Evolutionary conservation across 2,329 filamentous ascomycete species (phyloP), one percentile per base, ranked within the genome.

Genomic region (Cytospora paraplurivora): DNA sequence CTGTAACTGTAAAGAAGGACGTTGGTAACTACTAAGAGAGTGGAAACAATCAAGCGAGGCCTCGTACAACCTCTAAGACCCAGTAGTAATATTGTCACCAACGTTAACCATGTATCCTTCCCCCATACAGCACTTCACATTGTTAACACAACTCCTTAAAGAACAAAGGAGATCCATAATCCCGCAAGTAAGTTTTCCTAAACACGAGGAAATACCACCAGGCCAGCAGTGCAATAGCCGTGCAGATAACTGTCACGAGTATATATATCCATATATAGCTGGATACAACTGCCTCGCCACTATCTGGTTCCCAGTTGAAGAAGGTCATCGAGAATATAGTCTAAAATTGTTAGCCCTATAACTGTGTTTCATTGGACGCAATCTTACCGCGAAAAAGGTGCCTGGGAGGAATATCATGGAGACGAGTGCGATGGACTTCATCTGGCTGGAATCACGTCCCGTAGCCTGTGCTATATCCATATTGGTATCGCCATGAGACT

Each of bases 371-470:
- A 15, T 15, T 27, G 7, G 35, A 19, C 38, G 17, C 21, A 12
- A 13, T 62, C 71, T 58, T 65, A 72, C 72, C 8, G 72, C 69
- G 4, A 72, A 65, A 53, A 74, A 73, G 1, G 72, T 74, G 0
- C 71, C 71, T 0, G 72, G 73, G 0, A 74, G 66, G 53, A 73
- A 74, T 1, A 74, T 49, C 72, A 74, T 73, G 0, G 73, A 72
- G 11, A 74, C 64, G 1, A 73, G 34, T 0, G 72, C 68, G 15
- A 74, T 74, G 1, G 70, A 70, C 12, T 69, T 64, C 72, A 74
- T 72, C 12, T 71, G 66, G 12, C 65, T 68, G 0, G 72, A 73
- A 57, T 75, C 72, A 17, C 68, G 66, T 1, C 68, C 67, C 1
- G 70, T 71, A 11, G 67, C 70, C 2, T 68, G 19, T 0, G 72